phyloP scores from a whole-genome alignment of 2,329 filamentous ascomycete genomes.

The Magnaporthiopsis rhizophila region DNA sequence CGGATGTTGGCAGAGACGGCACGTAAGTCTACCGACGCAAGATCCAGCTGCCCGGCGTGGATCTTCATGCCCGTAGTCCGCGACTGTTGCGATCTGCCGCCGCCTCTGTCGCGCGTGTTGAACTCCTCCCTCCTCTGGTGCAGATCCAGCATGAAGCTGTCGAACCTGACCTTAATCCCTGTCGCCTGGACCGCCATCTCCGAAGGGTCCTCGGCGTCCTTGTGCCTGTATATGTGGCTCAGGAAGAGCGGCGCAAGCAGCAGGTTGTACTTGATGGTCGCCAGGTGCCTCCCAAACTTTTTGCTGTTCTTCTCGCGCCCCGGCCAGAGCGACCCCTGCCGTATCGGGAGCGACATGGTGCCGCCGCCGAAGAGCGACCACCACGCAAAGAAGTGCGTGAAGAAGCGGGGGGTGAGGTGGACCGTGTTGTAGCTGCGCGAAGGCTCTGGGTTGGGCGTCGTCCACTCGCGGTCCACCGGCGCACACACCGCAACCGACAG shows the following conservation, averaged over 20 bases:
- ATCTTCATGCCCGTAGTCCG: conserved; percentile 92
- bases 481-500: conserved; percentile 87
- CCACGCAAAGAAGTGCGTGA: conserved; percentile 97
- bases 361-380: conserved; percentile 87
- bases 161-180: conserved; percentile 89
- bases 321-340: conserved; percentile 86
- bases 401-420: conserved; percentile 89
- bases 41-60: conserved; percentile 86
- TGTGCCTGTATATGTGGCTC: conserved; percentile 97
- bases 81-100: conserved; percentile 59
- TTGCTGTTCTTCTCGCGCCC: conserved; percentile 94
- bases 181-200: conserved; percentile 78
- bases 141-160: conserved; percentile 95
- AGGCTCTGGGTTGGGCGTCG: conserved; percentile 61
- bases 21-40: conserved; percentile 84
- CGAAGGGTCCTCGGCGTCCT: conserved; percentile 72
- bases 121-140: conserved; percentile 93
- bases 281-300: conserved; percentile 92
- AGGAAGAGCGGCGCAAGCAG: conserved; percentile 88
- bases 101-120: conserved; percentile 63
- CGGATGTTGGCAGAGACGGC: conserved; percentile 87
- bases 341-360: conserved; percentile 87
- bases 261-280: conserved; percentile 97
- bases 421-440: conserved; percentile 94
- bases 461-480: conserved; percentile 81